Evolutionary conservation across 2,329 filamentous ascomycete genomes (phyloP), one percentile per base, ranked within the genome.

Genomic region (Monosporascus sp.): DNA sequence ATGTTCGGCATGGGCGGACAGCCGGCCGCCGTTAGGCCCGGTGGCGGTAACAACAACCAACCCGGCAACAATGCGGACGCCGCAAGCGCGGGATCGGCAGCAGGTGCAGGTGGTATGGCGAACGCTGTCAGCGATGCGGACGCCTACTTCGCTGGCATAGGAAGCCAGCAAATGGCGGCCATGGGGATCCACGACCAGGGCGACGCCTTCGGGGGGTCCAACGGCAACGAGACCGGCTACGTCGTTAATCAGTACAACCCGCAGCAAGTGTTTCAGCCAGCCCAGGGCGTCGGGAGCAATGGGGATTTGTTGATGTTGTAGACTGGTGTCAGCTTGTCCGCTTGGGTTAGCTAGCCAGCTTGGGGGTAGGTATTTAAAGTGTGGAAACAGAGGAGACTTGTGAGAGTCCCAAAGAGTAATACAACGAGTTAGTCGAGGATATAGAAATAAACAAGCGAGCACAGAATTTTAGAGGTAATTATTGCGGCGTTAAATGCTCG

Each of bases 61-160:
- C 18, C 57, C 54, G 45, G 49, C 62, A 7, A 54, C 54, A 35
- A 35, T 14, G 43, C 24, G 17, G 49, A 50, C 15, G 51, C 50
- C 3, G 50, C 55, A 7, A 54, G 55, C 43, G 66, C 69, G 22
- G 60, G 64, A 22, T 59, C 62, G 36, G 55, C 58, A 18, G 49
- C 57, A 9, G 56, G 48, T 49, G 17, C 43, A 49, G 25, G 24
- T 41, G 5, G 43, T 64, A 77, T 91, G 53, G 78, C 83, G 3
- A 82, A 85, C 25, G 90, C 90, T 1, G 85, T 95, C 37, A 88
- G 80, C 64, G 91, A 94, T 51, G 93, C 92, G 9, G 93, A 97
- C 65, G 84, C 87, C 17, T 97, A 96, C 72, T 97, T 97, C 71
- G 86, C 88, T 17, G 87, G 85, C 45, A 77, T 91, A n/a, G 85